Evolutionary conservation across 768 basidiomycete species (phyloP).

Genomic region (Russula dissimulans): DNA sequence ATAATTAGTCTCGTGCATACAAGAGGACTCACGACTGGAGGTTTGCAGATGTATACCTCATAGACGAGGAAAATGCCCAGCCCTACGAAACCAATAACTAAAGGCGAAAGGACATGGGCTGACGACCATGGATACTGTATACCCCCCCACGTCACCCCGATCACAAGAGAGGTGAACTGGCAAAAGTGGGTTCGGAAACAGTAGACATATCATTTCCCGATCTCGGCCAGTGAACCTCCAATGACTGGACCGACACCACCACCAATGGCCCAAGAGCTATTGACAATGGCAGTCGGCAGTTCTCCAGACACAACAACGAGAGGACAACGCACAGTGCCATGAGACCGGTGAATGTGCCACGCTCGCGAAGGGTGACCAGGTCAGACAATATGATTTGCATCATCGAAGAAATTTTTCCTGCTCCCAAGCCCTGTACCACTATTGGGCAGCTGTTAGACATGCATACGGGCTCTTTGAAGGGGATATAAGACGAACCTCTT

Average conservation of each 20-base stretch:
- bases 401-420: conserved; percentile 23
- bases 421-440: conserved; percentile 26
- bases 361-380: conserved; percentile 12
- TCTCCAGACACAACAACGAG: too few species aligned
- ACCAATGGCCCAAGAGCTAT: conserved; percentile 24
- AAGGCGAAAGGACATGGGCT: conserved; percentile 32
- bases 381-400: conserved; percentile 27
- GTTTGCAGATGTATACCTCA: conserved; percentile 27
- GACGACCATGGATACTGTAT: conserved; percentile 34
- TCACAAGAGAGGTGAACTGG: conserved; percentile 19
- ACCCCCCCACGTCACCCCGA: conserved; percentile 38
- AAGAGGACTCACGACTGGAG: conserved; percentile 28
- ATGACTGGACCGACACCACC: conserved; percentile 24
- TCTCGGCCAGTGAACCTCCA: conserved; percentile 23
- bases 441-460: background rate
- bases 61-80: conserved; percentile 31
- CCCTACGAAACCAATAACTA: conserved; percentile 33
- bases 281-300: background rate
- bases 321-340: conserved; percentile 23
- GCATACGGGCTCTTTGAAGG: too few species aligned
- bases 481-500: conserved; percentile 13
- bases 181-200: background rate
- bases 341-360: conserved; percentile 25
- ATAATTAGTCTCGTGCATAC: background rate
- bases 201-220: conserved; percentile 6